Evolutionary conservation across 177 flowering plant genomes (phyloP).

Genomic region (Tripterygium wilfordii): DNA sequence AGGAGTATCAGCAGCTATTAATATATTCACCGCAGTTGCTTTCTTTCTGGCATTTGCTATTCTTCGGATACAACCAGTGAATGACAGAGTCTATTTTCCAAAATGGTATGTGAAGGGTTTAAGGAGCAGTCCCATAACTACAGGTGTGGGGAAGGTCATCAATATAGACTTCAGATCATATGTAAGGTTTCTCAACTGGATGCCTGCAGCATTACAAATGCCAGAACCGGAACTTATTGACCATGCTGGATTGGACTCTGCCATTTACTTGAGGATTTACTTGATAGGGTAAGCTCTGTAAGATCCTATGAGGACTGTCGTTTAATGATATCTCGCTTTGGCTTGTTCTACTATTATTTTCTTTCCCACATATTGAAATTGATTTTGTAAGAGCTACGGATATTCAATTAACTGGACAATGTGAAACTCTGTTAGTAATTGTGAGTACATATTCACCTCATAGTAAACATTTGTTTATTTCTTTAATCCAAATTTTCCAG

Average conservation of each 20-base stretch:
- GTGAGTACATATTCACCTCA: no score
- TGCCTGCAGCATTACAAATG: conserved; percentile 77
- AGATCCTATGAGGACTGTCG: conserved; percentile 1
- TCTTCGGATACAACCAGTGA: conserved; percentile 62
- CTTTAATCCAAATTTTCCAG: no score
- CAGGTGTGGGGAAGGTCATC: conserved; percentile 53
- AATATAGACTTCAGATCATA: conserved; percentile 70
- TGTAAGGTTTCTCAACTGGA: conserved; percentile 59
- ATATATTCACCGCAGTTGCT: conserved; percentile 59
- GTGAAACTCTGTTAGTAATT: no score
- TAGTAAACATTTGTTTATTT: no score
- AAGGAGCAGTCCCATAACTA: conserved; percentile 44
- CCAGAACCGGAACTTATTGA: conserved; percentile 79
- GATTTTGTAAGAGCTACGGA: no score
- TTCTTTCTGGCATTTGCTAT: conserved; percentile 67
- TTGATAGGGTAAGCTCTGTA: conserved; percentile 13
- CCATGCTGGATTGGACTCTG: conserved; percentile 87
- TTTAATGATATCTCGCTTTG: no score
- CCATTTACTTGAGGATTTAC: conserved; percentile 37
- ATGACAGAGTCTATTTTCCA: conserved; percentile 79
- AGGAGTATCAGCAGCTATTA: conserved; percentile 59
- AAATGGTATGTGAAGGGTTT: conserved; percentile 79
- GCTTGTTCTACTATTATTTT: no score
- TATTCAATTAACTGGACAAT: no score
- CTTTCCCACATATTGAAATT: no score